Percentiles rank a stretch among this genome's conserved stretches.
Conservation (phyloP, 305 asterid genomes). For the Solanum aculeatissimum region DNA sequence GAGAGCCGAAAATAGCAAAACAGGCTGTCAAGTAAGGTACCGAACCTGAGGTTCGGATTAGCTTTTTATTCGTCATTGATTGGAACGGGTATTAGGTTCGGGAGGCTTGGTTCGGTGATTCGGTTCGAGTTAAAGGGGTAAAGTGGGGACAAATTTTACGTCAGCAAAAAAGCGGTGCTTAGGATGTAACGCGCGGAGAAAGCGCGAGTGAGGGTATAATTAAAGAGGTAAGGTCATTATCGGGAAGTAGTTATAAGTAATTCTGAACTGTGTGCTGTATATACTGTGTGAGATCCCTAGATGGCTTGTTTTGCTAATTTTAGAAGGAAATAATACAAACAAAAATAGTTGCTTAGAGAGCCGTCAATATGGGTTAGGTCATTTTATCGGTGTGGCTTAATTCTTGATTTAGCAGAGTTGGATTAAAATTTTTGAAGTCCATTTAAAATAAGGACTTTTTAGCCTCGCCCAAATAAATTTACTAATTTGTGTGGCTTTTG, state of each 20-base stretch:
- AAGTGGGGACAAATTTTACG: not conserved
- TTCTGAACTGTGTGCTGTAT: not conserved
- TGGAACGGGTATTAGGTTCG: not conserved
- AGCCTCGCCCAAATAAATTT: too few relatives aligned
- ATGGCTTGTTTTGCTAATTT: not conserved
- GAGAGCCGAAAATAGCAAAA: slow-evolving; percentile 34
- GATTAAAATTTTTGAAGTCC: too few relatives aligned
- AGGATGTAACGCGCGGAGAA: not conserved
- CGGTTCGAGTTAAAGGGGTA: not conserved
- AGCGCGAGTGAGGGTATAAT: not conserved
- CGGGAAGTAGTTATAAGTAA: not conserved
- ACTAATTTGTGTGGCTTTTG: too few relatives aligned
- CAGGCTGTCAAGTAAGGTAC: slow-evolving; percentile 36
- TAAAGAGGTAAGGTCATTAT: not conserved
- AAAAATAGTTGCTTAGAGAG: too few relatives aligned
- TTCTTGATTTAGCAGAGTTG: too few relatives aligned
- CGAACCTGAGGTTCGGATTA: slow-evolving; percentile 32
- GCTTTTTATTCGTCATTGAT: not conserved
- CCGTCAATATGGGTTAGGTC: too few relatives aligned
- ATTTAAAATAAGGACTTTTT: too few relatives aligned
- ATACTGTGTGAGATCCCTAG: not conserved
- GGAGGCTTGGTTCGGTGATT: not conserved
- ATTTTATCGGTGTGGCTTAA: too few relatives aligned
- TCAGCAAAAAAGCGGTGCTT: not conserved
- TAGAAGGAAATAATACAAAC: not conserved